phyloP scores from a whole-genome alignment of 352 stramenopile species.

The Phytophthora vignae region DNA sequence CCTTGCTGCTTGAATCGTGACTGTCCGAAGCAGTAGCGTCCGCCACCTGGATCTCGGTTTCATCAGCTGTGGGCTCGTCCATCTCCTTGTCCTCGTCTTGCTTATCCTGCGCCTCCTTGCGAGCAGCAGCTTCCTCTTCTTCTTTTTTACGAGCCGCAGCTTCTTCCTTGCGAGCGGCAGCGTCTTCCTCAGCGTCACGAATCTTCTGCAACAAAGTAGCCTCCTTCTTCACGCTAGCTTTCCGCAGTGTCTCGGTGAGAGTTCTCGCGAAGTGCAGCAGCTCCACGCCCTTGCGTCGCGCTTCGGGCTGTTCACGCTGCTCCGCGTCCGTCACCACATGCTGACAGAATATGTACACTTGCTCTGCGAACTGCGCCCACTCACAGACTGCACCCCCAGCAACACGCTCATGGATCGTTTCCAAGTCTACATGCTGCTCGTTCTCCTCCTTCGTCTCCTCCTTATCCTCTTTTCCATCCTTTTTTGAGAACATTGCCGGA shows the following conservation, averaged over 20 bases:
- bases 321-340: constrained; percentile 74
- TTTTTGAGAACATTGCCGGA: constrained; percentile 58
- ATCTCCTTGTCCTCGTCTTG: constrained; percentile 5
- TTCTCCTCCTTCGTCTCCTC: background rate
- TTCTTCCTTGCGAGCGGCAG: constrained; percentile 26
- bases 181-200: constrained; percentile 27
- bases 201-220: constrained; percentile 59
- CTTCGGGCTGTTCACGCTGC: constrained; percentile 53
- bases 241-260: constrained; percentile 74
- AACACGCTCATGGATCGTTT: constrained; percentile 57
- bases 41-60: background rate
- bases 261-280: constrained; percentile 80
- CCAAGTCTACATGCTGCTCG: constrained; percentile 54
- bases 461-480: background rate
- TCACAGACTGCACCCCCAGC: constrained; percentile 51
- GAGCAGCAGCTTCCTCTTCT: constrained; percentile 8
- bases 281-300: constrained; percentile 78
- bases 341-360: constrained; percentile 80
- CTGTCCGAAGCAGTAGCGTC: constrained; percentile 12
- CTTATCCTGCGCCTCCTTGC: constrained; percentile 17
- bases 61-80: constrained; percentile 5
- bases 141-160: constrained; percentile 12
- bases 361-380: constrained; percentile 75
- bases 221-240: constrained; percentile 78
- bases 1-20: constrained; percentile 17